phyloP scores from a whole-genome alignment of 345 rosid species.

The Gossypium sturtianum region DNA sequence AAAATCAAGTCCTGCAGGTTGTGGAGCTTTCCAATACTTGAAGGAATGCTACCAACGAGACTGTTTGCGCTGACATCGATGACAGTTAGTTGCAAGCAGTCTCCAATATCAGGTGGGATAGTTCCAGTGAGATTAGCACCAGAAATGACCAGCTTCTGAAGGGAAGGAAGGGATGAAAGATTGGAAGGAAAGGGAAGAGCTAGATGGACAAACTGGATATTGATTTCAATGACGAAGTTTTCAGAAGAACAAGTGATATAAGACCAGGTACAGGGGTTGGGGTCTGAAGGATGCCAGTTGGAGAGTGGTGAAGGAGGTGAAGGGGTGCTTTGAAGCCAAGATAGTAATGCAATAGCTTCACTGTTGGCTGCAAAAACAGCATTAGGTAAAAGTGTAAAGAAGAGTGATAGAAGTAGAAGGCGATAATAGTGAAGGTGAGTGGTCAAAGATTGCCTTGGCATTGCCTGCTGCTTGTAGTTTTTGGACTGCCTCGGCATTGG shows the following conservation, averaged over 20 bases:
- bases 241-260: conserved; percentile 49
- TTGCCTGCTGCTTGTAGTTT: conserved; percentile 17
- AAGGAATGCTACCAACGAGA: conserved; percentile 66
- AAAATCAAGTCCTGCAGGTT: conserved; percentile 59
- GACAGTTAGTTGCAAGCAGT: conserved; percentile 33
- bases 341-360: conserved; percentile 41
- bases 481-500: conserved; percentile 43
- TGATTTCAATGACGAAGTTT: conserved; percentile 47
- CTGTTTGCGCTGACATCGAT: conserved; percentile 61
- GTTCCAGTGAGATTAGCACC: conserved; percentile 60
- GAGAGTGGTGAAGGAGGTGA: conserved; percentile 39
- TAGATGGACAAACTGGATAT: conserved; percentile 47
- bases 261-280: conserved; percentile 66
- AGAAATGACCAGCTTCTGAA: conserved; percentile 48
- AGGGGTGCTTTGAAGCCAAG: conserved; percentile 49
- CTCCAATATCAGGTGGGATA: conserved; percentile 50
- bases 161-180: conserved; percentile 43
- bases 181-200: conserved; percentile 56
- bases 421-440: conserved; percentile 13
- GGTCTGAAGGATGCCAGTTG: conserved; percentile 50
- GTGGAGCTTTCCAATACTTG: conserved; percentile 60
- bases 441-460: conserved; percentile 21
- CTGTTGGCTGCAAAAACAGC: conserved; percentile 26
- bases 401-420: conserved; percentile 7
- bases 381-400: conserved; percentile 18